Evolutionary conservation across 169 alveolate genomes (phyloP), one percentile per base, ranked within the genome.

Genomic region (Cryptosporidium bovis): DNA sequence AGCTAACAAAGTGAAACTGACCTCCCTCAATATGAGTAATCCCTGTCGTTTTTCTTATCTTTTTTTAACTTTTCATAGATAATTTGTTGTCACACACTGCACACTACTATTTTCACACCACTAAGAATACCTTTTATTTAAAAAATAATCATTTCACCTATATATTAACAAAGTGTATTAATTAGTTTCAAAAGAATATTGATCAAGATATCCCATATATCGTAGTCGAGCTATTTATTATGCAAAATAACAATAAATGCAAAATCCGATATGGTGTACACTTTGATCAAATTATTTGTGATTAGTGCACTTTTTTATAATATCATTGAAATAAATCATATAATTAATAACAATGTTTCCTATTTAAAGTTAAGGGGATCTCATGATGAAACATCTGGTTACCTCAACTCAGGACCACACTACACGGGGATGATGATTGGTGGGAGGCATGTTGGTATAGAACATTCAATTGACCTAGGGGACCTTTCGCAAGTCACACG

Each of bases 351-450:
- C 31, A 27, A 71, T 56, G 4, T 77, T 29, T 18, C 62, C 24
- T 77, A 58, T 5, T 44, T 77, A 12, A 77, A 62, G 46, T 40
- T 77, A 46, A 56, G 87, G 18, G 87, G 71, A 5, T 77, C 71
- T 24, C 24, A 15, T 29, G 31, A 16, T 18, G 71, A 77, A 34
- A 60, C 46, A 60, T 18, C 48, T 6, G 71, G 64, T 44, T 40
- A 33, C 18, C 64, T 69, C 12, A 51, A 77, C n/a, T 60, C 64
- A 36, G 87, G 87, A 3, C 87, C 87, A 34, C 87, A 60, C 18
- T 77, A 77, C 64, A 77, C 87, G 40, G 87, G 87, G 31, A 77
- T 77, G 87, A 77, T 77, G 87, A 27, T 77, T 15, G 87, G 87
- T 24, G 87, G 87, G 27, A 77, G 87, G 51, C 87, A 77, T 77